Evolutionary conservation across 208 protist species (phyloP).

Genomic region (Entamoeba moshkovskii): DNA sequence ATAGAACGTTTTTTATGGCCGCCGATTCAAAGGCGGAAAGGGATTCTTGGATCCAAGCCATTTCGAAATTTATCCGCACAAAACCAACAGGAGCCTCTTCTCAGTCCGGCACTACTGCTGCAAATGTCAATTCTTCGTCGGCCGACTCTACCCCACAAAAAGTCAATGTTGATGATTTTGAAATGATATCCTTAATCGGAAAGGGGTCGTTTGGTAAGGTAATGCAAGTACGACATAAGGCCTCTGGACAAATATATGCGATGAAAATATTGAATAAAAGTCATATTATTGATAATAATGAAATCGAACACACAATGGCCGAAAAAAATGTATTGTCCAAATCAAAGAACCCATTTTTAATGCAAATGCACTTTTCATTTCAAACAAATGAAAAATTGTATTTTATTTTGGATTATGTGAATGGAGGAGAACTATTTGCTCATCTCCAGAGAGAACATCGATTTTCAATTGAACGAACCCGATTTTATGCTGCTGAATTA

Average conservation of each 20-base stretch:
- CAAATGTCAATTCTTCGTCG: neutral
- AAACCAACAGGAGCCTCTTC: neutral
- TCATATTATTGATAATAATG: conserved; percentile 36
- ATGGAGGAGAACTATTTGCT: conserved; percentile 47
- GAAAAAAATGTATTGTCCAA: conserved; percentile 35
- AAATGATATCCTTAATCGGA: conserved; percentile 5
- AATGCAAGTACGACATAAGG: conserved; percentile 45
- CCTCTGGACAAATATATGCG: conserved; percentile 42
- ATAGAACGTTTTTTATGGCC: neutral
- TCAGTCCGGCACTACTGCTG: neutral
- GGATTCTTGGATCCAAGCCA: neutral
- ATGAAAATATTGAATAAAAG: conserved; percentile 54
- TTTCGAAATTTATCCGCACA: neutral
- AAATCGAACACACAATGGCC: conserved; percentile 35
- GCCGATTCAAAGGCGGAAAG: neutral
- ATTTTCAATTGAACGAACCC: conserved; percentile 5
- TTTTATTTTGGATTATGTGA: conserved; percentile 49
- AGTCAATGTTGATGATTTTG: neutral
- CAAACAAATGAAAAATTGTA: conserved; percentile 49
- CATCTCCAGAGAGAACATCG: conserved; percentile 31
- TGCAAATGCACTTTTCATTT: conserved; percentile 49
- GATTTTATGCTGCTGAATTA: conserved; percentile 48
- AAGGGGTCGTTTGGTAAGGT: conserved; percentile 32
- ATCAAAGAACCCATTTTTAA: conserved; percentile 44
- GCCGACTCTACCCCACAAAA: neutral